Base-by-base conservation (phyloP, 768 basidiomycete genomes). In the Podaxis pistillaris region DNA sequence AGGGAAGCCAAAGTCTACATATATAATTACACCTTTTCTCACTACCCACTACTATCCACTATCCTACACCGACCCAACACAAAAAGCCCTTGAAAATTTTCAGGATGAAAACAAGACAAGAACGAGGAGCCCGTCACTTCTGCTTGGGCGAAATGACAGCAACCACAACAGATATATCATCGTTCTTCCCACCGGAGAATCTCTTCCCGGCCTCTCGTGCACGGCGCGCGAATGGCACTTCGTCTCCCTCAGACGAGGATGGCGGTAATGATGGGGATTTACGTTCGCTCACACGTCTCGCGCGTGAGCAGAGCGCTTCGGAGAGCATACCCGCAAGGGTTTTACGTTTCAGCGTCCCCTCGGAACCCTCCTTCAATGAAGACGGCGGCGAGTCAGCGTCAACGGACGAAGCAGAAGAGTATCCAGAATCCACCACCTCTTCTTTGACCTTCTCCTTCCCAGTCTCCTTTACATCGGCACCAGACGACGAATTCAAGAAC, bases 141-240 rank as follows among this genome's bases (percentile, higher is more conserved):
- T 22, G 38, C 28, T 50, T 62, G 1, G 72, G 71, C 22, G 73
- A 75, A 41, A 76, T 74, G n/a, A 77, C 73, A 6, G 77, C 75
- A 4, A 77, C 75, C 26, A 77, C 72, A 4, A 78, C 77, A 0
- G 78, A 77, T 19, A 79, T 77, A 66, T 79, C 93, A 76, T 96
- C 93, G 56, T 84, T 83, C 78, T 96, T 96, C 33, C 94, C 94
- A 44, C 93, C 93, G 17, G 79, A 77, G 72, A 92, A 94, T 38
- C 73, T 73, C 68, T 84, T 83, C 15, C 93, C 93, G 56, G 83
- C 82, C 68, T 94, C 88, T 65, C 84, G 78, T 24, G 94, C 93
- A 19, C 90, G 81, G n/a, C 88, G 75, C 57, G 86, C 91, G 75
- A 96, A 96, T n/a, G 94, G 94, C 40, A 90, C 84, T 64, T 92